These are phyloP conservation scores for Suhomyces coccinellae DNA, from an alignment of 1,139 yeast species.

Conservation along the genomic window DNA sequence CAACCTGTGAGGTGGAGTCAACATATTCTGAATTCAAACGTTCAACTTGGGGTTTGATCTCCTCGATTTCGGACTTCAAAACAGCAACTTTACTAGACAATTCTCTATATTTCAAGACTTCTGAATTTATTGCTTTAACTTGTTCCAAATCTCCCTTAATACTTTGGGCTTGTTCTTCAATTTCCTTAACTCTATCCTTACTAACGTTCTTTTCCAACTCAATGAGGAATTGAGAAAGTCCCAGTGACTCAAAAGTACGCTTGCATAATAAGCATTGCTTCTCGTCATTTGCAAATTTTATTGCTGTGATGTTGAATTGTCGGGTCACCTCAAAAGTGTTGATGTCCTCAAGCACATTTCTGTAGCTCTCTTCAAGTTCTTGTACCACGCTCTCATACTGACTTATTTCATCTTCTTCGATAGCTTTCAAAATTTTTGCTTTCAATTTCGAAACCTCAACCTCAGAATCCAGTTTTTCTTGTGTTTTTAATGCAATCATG, in stretches of 20 bases:
- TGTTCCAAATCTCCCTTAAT: constrained; percentile 32
- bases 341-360: constrained; percentile 57
- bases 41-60: neutral
- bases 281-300: constrained; percentile 55
- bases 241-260: constrained; percentile 53
- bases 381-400: constrained; percentile 49
- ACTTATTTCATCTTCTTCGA: constrained; percentile 48
- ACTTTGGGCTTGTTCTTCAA: constrained; percentile 34
- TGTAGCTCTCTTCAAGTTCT: constrained; percentile 63
- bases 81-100: constrained; percentile 11
- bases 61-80: constrained; percentile 17
- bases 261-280: constrained; percentile 67
- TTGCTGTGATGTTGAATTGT: constrained; percentile 63
- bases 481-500: constrained; percentile 16
- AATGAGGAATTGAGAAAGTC: constrained; percentile 30
- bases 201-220: constrained; percentile 40
- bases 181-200: constrained; percentile 37
- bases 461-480: constrained; percentile 16
- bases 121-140: constrained; percentile 28
- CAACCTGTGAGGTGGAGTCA: constrained; percentile 13
- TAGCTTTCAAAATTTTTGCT: constrained; percentile 25
- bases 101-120: constrained; percentile 30
- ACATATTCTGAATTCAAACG: constrained; percentile 10
- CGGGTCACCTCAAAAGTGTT: constrained; percentile 67
- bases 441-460: constrained; percentile 19